Evolutionary conservation across 73 alveolate species (phyloP).

Genomic region (Blepharisma japonicum): DNA sequence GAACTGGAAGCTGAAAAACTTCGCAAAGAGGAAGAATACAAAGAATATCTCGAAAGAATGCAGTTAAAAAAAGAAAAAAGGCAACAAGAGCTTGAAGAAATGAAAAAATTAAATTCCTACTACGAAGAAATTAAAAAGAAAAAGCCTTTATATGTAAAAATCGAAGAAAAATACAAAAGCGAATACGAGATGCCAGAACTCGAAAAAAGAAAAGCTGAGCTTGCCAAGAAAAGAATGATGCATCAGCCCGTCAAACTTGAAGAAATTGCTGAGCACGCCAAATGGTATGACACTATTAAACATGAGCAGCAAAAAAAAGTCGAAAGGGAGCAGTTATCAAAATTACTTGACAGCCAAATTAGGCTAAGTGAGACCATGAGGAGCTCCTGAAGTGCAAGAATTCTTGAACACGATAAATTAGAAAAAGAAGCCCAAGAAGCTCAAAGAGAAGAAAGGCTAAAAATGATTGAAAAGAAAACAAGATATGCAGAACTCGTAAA

Average conservation of each 20-base stretch:
- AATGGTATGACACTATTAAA: conserved; percentile 30
- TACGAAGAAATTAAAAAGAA: conserved; percentile 1
- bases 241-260: conserved; percentile 11
- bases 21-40: conserved; percentile 14
- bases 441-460: conserved; percentile 33
- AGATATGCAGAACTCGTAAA: conserved; percentile 37
- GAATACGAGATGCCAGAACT: conserved; percentile 10
- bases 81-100: conserved; percentile 25
- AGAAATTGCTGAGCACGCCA: conserved; percentile 37
- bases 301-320: conserved; percentile 30
- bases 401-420: conserved; percentile 13
- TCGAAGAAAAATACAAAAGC: conserved; percentile 16
- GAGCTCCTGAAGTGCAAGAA: not conserved
- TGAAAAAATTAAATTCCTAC: not conserved
- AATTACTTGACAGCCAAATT: not conserved
- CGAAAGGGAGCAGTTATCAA: conserved; percentile 17
- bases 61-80: conserved; percentile 7
- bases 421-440: conserved; percentile 2
- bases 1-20: not conserved
- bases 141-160: conserved; percentile 16
- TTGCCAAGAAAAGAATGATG: not conserved
- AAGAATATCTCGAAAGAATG: conserved; percentile 23
- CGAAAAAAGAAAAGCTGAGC: conserved; percentile 3
- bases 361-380: not conserved
- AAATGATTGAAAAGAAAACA: conserved; percentile 28